phyloP scores from a whole-genome alignment of 164 flowering plant species.

The Hamamelis virginiana region DNA sequence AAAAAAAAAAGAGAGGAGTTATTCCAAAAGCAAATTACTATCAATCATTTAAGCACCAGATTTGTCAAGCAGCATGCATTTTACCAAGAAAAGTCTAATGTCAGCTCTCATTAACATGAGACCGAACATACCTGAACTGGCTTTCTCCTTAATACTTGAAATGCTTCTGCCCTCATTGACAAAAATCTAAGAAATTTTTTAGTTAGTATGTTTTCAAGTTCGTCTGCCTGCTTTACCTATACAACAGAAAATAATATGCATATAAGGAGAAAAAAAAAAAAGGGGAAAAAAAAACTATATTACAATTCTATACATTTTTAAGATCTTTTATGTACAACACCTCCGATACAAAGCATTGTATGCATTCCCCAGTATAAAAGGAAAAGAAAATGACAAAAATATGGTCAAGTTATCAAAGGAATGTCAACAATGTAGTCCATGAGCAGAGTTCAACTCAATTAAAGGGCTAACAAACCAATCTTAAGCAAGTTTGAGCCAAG shows the following conservation, averaged over 20 bases:
- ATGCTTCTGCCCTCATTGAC: slow-evolving; percentile 99
- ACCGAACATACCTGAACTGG: slow-evolving; percentile 72
- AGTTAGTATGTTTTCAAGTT: slow-evolving; percentile 91
- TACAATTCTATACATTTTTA: background rate
- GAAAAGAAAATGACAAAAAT: background rate
- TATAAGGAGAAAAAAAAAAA: slow-evolving; percentile 5
- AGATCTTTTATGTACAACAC: background rate
- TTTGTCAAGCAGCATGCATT: no score
- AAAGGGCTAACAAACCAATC: no score
- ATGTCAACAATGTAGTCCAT: no score
- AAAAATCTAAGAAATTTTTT: slow-evolving; percentile 94
- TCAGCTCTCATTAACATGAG: background rate
- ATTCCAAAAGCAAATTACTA: background rate
- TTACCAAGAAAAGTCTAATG: no score
- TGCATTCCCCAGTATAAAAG: background rate
- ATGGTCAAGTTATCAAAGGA: no score
- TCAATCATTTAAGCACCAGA: background rate
- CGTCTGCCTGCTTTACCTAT: slow-evolving; percentile 95
- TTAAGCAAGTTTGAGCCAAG: no score
- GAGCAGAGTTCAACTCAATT: no score
- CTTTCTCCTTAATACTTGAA: slow-evolving; percentile 94
- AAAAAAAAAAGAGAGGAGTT: no score
- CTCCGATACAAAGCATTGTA: background rate
- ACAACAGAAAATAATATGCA: slow-evolving; percentile 17
- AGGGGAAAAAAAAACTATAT: background rate